Conservation (phyloP, 169 alveolate genomes). For the Pseudocohnilembus persalinus region DNA sequence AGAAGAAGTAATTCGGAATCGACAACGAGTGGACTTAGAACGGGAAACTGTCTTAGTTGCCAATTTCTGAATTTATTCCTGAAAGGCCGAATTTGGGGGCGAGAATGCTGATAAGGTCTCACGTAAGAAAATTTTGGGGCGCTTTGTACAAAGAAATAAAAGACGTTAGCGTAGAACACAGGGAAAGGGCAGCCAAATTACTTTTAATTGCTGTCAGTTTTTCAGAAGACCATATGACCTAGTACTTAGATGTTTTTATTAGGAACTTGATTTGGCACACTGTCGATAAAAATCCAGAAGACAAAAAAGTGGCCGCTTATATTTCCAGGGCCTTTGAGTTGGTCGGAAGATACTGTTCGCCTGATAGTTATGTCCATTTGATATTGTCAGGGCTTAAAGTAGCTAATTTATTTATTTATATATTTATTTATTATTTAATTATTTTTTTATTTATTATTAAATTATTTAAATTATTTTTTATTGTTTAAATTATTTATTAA, state of each 20-base stretch:
- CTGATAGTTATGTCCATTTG: conserved; percentile 23
- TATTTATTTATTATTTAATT: no score
- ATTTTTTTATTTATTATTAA: no score
- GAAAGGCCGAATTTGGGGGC: conserved; percentile 90
- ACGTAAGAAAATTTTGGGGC: conserved; percentile 81
- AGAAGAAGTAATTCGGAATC: conserved; percentile 82
- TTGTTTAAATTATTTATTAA: no score
- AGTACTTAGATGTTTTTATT: conserved; percentile 71
- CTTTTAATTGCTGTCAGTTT: conserved; percentile 61
- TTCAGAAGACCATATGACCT: conserved; percentile 79
- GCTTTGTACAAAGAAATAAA: conserved; percentile 73
- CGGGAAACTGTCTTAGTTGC: conserved; percentile 61
- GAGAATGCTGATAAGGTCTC: conserved; percentile 78
- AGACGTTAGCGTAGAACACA: conserved; percentile 68
- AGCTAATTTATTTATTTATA: not conserved
- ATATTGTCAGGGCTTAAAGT: conserved; percentile 29
- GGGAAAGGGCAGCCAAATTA: conserved; percentile 71
- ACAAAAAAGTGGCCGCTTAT: not conserved
- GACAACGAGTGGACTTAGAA: conserved; percentile 87
- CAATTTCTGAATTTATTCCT: conserved; percentile 71
- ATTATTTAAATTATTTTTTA: no score
- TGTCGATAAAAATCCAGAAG: conserved; percentile 15
- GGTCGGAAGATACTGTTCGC: conserved; percentile 40
- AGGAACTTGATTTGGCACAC: conserved; percentile 29
- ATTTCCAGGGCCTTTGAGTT: conserved; percentile 28